These are phyloP conservation scores for Pelargonium nanum DNA, from an alignment of 345 rosid genomes.

Conservation along the genomic window DNA sequence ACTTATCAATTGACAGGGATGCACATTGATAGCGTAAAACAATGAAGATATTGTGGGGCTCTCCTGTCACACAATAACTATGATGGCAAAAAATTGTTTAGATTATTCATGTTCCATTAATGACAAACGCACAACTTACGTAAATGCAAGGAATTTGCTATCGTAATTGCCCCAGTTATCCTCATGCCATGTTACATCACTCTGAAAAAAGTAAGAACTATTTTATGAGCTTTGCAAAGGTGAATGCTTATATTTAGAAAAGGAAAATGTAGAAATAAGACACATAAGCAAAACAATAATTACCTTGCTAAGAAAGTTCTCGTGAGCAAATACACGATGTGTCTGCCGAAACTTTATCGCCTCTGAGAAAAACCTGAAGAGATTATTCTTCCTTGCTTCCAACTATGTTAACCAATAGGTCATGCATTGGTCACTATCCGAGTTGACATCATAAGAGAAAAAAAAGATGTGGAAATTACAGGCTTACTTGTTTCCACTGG, in stretches of 20 bases:
- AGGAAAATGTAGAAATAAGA: too few relatives aligned
- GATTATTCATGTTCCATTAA: background rate
- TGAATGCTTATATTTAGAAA: too few relatives aligned
- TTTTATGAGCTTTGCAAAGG: conserved; percentile 9
- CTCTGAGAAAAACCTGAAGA: conserved; percentile 80
- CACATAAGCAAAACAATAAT: conserved; percentile 3
- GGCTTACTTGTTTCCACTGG: conserved; percentile 60
- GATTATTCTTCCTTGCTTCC: conserved; percentile 38
- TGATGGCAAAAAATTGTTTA: background rate
- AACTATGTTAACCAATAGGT: conserved; percentile 30
- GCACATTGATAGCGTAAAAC: too few relatives aligned
- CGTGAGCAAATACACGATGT: conserved; percentile 37
- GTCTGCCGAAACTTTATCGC: conserved; percentile 48
- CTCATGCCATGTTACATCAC: conserved; percentile 91
- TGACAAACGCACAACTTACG: conserved; percentile 32
- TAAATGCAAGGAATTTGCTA: conserved; percentile 91
- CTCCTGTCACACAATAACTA: background rate
- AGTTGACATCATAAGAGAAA: background rate
- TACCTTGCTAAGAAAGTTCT: conserved; percentile 60
- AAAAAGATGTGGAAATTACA: background rate
- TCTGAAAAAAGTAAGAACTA: conserved; percentile 23
- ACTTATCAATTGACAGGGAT: too few relatives aligned
- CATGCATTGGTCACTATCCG: conserved; percentile 5
- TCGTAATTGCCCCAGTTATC: conserved; percentile 73
- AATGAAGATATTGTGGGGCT: too few relatives aligned